Conservation (phyloP, 2,329 filamentous ascomycete genomes). For the Trichoderma sp. region DNA sequence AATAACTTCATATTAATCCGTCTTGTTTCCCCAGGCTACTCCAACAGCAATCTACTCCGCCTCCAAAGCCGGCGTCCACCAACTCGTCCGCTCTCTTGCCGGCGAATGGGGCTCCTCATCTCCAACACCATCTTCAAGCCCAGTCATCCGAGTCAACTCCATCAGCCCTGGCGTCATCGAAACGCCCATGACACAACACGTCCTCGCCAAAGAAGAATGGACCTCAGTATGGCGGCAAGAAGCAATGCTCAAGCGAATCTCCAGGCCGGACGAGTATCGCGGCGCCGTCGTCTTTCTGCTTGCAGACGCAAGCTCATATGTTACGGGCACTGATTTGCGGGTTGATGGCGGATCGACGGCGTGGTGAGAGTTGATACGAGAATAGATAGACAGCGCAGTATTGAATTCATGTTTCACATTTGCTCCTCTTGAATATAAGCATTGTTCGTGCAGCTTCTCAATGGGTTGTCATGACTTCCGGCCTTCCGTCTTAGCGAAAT, state of each 20-base stretch:
- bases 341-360: constrained; percentile 13
- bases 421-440: background rate
- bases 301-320: constrained; percentile 6
- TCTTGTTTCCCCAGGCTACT: constrained; percentile 28
- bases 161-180: constrained; percentile 40
- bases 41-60: constrained; percentile 49
- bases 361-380: background rate
- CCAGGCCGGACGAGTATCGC: constrained; percentile 8
- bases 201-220: background rate
- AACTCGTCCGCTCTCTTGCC: constrained; percentile 48
- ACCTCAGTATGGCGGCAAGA: constrained; percentile 3
- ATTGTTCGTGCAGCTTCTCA: background rate
- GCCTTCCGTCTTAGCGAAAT: background rate
- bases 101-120: constrained; percentile 52
- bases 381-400: background rate
- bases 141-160: background rate
- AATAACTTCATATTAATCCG: background rate
- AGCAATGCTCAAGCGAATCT: constrained; percentile 15
- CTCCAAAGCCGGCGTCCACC: constrained; percentile 53
- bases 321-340: constrained; percentile 13
- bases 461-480: background rate
- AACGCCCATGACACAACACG: constrained; percentile 11
- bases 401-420: background rate
- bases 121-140: constrained; percentile 25
- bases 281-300: constrained; percentile 2